These are phyloP conservation scores for Zygosaccharomyces gambellarensis DNA, from an alignment of 805 yeast genomes.

Conservation along the genomic window DNA sequence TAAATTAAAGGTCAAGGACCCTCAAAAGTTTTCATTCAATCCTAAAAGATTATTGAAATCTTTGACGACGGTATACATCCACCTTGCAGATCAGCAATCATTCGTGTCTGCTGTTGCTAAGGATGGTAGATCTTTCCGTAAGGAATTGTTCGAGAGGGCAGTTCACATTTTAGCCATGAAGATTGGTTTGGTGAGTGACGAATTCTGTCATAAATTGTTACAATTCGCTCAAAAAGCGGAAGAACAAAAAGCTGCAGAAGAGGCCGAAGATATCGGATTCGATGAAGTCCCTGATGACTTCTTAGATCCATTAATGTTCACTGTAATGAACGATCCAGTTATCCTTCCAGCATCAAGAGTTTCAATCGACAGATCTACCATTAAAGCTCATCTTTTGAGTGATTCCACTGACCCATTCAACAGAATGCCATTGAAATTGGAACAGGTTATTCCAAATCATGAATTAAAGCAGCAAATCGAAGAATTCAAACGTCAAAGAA, in stretches of 20 bases:
- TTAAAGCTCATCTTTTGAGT: conserved; percentile 87
- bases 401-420: conserved; percentile 98
- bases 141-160: conserved; percentile 65
- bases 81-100: conserved; percentile 57
- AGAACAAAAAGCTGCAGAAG: conserved; percentile 53
- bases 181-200: conserved; percentile 50
- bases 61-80: conserved; percentile 69
- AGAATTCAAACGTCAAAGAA: conserved; percentile 49
- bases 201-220: conserved; percentile 46
- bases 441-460: conserved; percentile 76
- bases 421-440: conserved; percentile 82
- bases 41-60: conserved; percentile 68
- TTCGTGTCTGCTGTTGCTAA: conserved; percentile 79
- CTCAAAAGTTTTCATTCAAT: conserved; percentile 76
- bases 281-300: conserved; percentile 97
- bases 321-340: conserved; percentile 94
- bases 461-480: conserved; percentile 61
- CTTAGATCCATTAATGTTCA: conserved; percentile 93
- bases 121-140: conserved; percentile 85
- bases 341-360: conserved; percentile 83
- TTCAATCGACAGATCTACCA: conserved; percentile 82
- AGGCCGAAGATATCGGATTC: conserved; percentile 77
- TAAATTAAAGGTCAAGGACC: conserved; percentile 77
- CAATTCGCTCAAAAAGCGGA: conserved; percentile 66
- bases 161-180: conserved; percentile 53